Evolutionary conservation across 352 stramenopile genomes (phyloP), one percentile per base, ranked within the genome.

Genomic region (Thalassiosira exigua): DNA sequence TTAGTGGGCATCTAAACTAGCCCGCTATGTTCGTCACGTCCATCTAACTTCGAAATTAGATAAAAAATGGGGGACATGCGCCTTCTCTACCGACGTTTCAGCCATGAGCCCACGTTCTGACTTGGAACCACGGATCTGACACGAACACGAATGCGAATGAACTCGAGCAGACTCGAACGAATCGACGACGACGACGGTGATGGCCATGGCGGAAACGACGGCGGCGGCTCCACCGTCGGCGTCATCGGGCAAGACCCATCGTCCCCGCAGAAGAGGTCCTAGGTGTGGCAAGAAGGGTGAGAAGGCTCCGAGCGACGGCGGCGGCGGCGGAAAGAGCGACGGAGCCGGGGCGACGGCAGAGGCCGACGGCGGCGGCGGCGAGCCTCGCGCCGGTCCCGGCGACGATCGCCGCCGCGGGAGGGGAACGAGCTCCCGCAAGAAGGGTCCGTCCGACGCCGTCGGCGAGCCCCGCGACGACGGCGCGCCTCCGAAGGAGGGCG

Each of bases 231-330:
- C 26, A 42, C 54, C 54, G 24, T 46, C 14, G 14, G 41, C 33
- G 21, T 30, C 52, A n/a, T 77, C 58, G 27, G 62, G 50, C 19
- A 62, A 70, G 14, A 5, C 46, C 4, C 48, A 33, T 56, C 42
- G 30, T 71, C 9, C 52, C 64, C 17, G 53, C 75, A 56, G 22
- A 14, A 22, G 42, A 54, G 14, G 9, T 39, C 36, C 19, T n/a
- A 44, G 41, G 19, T 29, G 44, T 21, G 29, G 36, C 80, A 7
- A 60, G 53, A 5, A 27, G 12, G 0, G 89, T 79, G n/a, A 94
- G 67, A 11, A 50, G 70, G 61, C 91, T 95, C 79, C 95, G 90
- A 62, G 95, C 76, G 0, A 88, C 92, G 78, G 94, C 91, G n/a
- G 84, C 57, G 67, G 94, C 93, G 3, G 81, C 81, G 58, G 94